These are phyloP conservation scores for Gynostemma pentaphyllum DNA, from an alignment of 306 rosid species.

Conservation along the genomic window DNA sequence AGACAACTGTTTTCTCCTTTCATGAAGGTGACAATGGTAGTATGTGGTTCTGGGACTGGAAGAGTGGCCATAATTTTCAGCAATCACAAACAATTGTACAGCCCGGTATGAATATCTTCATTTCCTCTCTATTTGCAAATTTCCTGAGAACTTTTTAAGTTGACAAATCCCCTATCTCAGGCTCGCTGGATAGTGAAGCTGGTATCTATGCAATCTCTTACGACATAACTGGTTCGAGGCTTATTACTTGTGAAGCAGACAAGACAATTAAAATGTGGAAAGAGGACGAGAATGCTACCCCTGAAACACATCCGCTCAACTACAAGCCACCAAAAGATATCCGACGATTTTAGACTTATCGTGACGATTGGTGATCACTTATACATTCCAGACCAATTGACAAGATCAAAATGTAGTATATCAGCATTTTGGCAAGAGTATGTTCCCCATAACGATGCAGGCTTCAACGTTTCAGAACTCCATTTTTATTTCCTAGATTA, in stretches of 20 bases:
- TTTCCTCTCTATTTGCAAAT: not conserved
- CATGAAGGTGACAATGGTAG: slow-evolving; percentile 92
- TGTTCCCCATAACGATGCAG: not conserved
- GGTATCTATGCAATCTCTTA: slow-evolving; percentile 77
- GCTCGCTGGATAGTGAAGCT: slow-evolving; percentile 96
- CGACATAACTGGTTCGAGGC: slow-evolving; percentile 80
- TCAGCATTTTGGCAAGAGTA: not conserved
- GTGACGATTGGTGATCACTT: not conserved
- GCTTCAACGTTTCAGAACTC: not conserved
- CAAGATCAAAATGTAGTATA: not conserved
- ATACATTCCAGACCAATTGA: not conserved
- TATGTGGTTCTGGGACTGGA: slow-evolving; percentile 99
- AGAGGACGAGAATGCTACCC: slow-evolving; percentile 88
- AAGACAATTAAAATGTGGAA: slow-evolving; percentile 97
- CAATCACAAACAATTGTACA: slow-evolving; percentile 94
- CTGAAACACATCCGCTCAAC: slow-evolving; percentile 86
- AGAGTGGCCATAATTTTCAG: slow-evolving; percentile 94
- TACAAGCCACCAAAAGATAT: slow-evolving; percentile 87
- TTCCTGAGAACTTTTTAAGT: not conserved
- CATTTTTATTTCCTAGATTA: not conserved
- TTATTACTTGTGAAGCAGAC: slow-evolving; percentile 83
- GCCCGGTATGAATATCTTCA: slow-evolving; percentile 50
- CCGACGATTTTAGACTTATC: slow-evolving; percentile 14
- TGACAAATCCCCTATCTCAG: slow-evolving; percentile 22
- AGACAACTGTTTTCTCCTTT: not conserved